Base-by-base conservation (phyloP, 345 rosid species). In the Citrus cavaleriei region DNA sequence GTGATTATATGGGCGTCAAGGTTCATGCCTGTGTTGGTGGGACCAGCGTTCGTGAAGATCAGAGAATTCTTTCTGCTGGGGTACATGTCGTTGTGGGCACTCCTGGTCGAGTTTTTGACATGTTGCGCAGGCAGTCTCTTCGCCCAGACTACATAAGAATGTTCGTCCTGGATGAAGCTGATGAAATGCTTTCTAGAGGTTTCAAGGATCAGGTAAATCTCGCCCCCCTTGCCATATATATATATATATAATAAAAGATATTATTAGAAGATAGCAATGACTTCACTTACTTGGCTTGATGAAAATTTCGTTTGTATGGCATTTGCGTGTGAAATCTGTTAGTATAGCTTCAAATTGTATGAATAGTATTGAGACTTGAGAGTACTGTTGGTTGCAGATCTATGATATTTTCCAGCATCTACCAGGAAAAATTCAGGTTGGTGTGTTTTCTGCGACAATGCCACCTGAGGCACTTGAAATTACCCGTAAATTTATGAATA, bases 401-500 rank as follows among this genome's bases (percentile, higher is more conserved):
- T 87, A 85, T 63, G 87, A 86, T 70, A 86, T 89, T 19, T 87
- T 89, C 87, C 89, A 86, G 82, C 86, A 71, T 37, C 88, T 89
- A n/a, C 90, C 92, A 18, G 70, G 76, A 16, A 86, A 82, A 60
- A 86, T 89, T 73, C 88, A 89, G 74, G 89, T 87, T 24, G 89
- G 89, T 12, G 90, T 89, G 6, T 86, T 87, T 87, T 89, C 90
- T 28, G 88, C 90, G 3, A 89, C 92, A 5, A 89, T 89, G 92
- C 90, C 92, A 6, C 92, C 90, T 3, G 90, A 87, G 60, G 90
- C 90, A 51, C 87, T 87, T 2, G 89, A 89, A 77, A 87, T 89
- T 68, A 87, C 89, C 1, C 70, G 85, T 73, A 89, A 89, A 42
- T 84, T 89, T 64, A 87, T 89, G 90, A 85, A 83, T 85, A 84